Evolutionary conservation across 225 moss, liverwort and hornwort genomes (phyloP).

Genomic region (Asterella californica): DNA sequence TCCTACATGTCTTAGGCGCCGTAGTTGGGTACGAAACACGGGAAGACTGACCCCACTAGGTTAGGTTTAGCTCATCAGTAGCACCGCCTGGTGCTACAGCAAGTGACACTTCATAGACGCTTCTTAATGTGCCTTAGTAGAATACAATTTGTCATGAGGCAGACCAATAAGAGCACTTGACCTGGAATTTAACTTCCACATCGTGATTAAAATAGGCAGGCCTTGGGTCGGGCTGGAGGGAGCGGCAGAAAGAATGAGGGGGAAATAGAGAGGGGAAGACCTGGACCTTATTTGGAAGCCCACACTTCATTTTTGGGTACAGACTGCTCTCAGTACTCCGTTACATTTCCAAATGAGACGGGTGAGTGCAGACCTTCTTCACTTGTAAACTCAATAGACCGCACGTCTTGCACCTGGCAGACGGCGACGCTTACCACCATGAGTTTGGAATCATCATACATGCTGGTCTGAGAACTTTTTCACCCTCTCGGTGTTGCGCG

Average conservation of each 20-base stretch:
- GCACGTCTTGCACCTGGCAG: neutral
- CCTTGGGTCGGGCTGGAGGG: neutral
- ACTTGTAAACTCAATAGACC: neutral
- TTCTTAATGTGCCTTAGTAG: neutral
- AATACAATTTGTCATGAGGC: neutral
- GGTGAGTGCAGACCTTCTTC: neutral
- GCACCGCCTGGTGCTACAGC: slow-evolving; percentile 15
- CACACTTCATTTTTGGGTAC: too few species aligned
- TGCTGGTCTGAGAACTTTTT: neutral
- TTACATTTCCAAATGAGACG: neutral
- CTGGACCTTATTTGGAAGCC: neutral
- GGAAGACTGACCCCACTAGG: slow-evolving; percentile 10
- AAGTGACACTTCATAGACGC: slow-evolving; percentile 8
- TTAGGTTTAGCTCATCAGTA: slow-evolving; percentile 14
- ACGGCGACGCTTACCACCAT: too few species aligned
- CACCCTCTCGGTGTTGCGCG: slow-evolving; percentile 8
- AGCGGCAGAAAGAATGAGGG: neutral
- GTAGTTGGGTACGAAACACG: slow-evolving; percentile 6
- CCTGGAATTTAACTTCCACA: neutral
- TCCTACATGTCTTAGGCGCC: neutral
- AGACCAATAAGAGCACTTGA: neutral
- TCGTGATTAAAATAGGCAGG: neutral
- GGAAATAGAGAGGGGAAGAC: neutral
- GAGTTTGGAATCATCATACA: neutral
- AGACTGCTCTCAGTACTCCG: neutral